Percentiles rank a stretch among this genome's conserved stretches.
phyloP scores from a whole-genome alignment of 139 green algal species.

The Chlorella ohadii region DNA sequence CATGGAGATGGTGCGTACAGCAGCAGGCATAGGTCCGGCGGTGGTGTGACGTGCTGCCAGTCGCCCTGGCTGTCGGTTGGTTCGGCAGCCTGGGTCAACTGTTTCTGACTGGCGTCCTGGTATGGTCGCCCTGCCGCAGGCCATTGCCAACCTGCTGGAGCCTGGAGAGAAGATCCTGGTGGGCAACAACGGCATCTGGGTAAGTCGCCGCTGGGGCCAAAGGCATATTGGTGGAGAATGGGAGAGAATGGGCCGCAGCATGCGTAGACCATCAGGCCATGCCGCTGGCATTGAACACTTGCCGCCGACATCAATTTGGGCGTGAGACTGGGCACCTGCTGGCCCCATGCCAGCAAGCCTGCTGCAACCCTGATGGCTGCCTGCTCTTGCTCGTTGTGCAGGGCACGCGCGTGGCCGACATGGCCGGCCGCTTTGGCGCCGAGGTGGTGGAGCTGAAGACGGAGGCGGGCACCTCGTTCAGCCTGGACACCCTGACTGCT shows the following conservation, averaged over 20 bases:
- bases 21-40: too few species aligned
- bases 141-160: constrained; percentile 92
- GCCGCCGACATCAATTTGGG: too few species aligned
- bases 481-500: constrained; percentile 62
- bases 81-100: too few species aligned
- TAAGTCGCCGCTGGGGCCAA: neutral
- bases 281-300: too few species aligned
- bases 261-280: too few species aligned
- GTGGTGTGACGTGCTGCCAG: too few species aligned
- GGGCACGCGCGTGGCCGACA: constrained; percentile 84
- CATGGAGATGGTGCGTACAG: constrained; percentile 87
- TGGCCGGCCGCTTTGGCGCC: constrained; percentile 84
- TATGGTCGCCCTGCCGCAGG: neutral
- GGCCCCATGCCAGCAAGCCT: too few species aligned
- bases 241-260: too few species aligned
- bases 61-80: too few species aligned
- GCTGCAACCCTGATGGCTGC: neutral
- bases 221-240: too few species aligned
- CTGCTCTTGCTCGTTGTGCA: neutral
- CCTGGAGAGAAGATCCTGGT: constrained; percentile 88
- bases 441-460: constrained; percentile 49
- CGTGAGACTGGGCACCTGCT: too few species aligned
- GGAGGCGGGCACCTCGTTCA: constrained; percentile 77
- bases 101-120: too few species aligned
- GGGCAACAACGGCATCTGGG: constrained; percentile 90